Conservation (phyloP, 345 rosid genomes). For the Dimocarpus longan region DNA sequence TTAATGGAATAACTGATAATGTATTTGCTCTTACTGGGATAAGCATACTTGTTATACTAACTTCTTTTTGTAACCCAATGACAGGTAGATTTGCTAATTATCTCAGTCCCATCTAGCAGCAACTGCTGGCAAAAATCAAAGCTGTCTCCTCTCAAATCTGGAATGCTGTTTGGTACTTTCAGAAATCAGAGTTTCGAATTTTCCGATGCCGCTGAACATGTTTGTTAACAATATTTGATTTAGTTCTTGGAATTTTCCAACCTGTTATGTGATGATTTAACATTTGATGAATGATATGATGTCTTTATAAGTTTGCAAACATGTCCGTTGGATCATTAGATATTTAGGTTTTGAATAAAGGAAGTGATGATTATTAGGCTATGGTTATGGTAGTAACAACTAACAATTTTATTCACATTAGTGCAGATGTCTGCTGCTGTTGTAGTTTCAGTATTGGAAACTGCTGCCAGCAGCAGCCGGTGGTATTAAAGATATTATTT, state of each 20-base stretch:
- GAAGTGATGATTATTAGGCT: not conserved
- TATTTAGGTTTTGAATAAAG: slow-evolving; percentile 5
- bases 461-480: not conserved
- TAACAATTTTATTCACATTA: slow-evolving; percentile 7
- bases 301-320: slow-evolving; percentile 8
- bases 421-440: not conserved
- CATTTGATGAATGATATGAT: slow-evolving; percentile 5
- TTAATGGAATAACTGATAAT: slow-evolving; percentile 1
- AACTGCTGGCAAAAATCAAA: slow-evolving; percentile 15
- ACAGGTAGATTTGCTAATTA: slow-evolving; percentile 80
- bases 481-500: not conserved
- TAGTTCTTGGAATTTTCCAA: slow-evolving; percentile 10
- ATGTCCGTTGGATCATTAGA: slow-evolving; percentile 11
- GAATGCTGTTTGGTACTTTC: slow-evolving; percentile 17
- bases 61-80: slow-evolving; percentile 20
- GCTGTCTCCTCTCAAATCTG: not conserved
- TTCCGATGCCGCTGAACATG: slow-evolving; percentile 24
- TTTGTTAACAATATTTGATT: slow-evolving; percentile 12
- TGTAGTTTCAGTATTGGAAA: not conserved
- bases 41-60: slow-evolving; percentile 1
- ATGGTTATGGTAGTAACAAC: slow-evolving; percentile 5
- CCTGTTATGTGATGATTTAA: slow-evolving; percentile 2
- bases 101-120: slow-evolving; percentile 75
- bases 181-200: slow-evolving; percentile 25
- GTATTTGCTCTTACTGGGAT: not conserved